Evolutionary conservation across 495 filamentous ascomycete species (phyloP), one percentile per base, ranked within the genome.

Genomic region (Penicillium fimorum): DNA sequence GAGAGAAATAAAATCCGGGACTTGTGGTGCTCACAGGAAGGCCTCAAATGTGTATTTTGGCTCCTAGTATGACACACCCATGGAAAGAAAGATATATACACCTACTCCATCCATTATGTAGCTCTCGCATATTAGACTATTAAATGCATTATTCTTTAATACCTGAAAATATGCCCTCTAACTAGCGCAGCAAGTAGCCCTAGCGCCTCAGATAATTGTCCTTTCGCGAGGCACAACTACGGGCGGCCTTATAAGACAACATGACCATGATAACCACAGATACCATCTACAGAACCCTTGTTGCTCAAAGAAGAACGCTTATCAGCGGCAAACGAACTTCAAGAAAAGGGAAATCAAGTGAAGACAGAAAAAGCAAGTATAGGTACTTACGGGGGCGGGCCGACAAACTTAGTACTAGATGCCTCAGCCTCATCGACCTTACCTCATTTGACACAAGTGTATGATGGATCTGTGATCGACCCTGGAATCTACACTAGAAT

Each of bases 381-480:
- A 38, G n/a, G 15, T 38, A 38, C 35, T 54, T 62, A 40, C 52
- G 60, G 7, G 24, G 22, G 49, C 29, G 24, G 49, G 24, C 24
- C 49, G 15, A 18, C 4, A 29, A n/a, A 18, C 24, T 10, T 37
- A 13, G 33, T 10, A 38, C 20, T 9, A 22, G 20, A 9, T 30
- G 17, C 35, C 9, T 20, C 24, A 53, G 40, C 50, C 40, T 25
- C 35, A 42, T 32, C 22, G 25, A 15, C 38, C 50, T 43, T 53
- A 43, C 40, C 50, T 30, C n/a, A 53, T 45, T 42, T 29, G 50
- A 35, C 50, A 11, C 27, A 53, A 53, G 50, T 17, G 50, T 25
- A 30, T 47, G 25, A 25, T 47, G 25, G 40, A 56, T n/a, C 40
- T 2, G 25, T 47, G 46, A 40, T 40, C 13, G 25, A 2, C 25